A percentile compares a stretch with the other conserved stretches of the same genome.
Evolutionary conservation across 2,329 filamentous ascomycete species (phyloP).

Genomic region (Pestalotiopsis sp.): DNA sequence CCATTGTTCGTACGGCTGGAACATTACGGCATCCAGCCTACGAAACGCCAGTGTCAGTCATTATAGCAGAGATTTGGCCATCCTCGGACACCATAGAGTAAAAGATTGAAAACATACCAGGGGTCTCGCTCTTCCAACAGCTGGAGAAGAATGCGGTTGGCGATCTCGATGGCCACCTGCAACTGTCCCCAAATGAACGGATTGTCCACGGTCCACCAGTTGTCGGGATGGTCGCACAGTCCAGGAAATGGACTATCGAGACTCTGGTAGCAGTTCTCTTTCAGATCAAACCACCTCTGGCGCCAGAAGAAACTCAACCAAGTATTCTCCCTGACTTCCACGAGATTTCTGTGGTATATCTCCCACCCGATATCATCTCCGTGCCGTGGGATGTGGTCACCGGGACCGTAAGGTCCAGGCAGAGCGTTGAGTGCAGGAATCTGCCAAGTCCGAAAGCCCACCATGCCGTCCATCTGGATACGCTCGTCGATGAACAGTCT

Average conservation of each 20-base stretch:
- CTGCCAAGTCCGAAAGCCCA: constrained; percentile 11
- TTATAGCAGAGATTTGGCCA: too few species aligned
- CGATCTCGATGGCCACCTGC: constrained; percentile 6
- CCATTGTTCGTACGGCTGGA: neutral
- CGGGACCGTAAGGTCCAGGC: neutral
- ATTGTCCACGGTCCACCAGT: constrained; percentile 15
- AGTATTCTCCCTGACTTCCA: neutral
- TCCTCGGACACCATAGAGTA: neutral
- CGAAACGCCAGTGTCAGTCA: too few species aligned
- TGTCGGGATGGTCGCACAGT: neutral
- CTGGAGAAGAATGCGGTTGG: neutral
- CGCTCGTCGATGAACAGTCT: constrained; percentile 9
- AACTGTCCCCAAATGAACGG: constrained; percentile 9
- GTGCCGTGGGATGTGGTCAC: neutral
- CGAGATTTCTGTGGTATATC: neutral
- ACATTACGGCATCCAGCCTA: neutral
- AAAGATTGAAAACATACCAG: neutral
- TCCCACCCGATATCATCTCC: neutral
- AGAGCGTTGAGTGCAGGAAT: neutral
- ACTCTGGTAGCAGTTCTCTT: neutral
- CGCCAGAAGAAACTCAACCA: constrained; percentile 7
- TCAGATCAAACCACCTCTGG: constrained; percentile 11
- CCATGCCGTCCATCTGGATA: neutral
- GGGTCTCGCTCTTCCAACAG: neutral
- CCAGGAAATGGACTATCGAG: constrained; percentile 3